Evolutionary conservation across 345 rosid species (phyloP), one percentile per base, ranked within the genome.

Genomic region (Eutrema yunnanense): DNA sequence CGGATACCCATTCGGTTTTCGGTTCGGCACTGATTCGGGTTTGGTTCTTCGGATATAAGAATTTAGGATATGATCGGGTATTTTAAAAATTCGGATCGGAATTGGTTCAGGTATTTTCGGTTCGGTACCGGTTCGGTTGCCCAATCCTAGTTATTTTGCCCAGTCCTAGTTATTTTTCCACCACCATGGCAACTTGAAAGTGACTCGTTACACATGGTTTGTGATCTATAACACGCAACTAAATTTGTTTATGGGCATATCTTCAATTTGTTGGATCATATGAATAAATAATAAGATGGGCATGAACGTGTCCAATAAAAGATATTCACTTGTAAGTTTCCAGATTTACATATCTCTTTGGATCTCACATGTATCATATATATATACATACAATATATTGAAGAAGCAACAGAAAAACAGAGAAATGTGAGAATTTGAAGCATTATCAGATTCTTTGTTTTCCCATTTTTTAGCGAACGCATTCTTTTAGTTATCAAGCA

Each of bases 181-280:
- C 19, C 11, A 22, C 9, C 1, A 22, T 72, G 8, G 63, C 71
- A 73, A 55, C 49, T 73, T 55, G 77, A 64, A 64, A 55, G 41
- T 53, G 42, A 62, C 43, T 72, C 5, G 55, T 62, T 62, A 62
- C 76, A 72, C 76, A 53, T 62, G 69, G 13, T 43, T 52, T 57
- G 29, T 52, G 53, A 72, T 72, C 46, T 54, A 54, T 46, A 37
- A 54, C 48, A 63, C 47, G 63, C 58, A 30, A 54, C 42, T 46
- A n/a, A 64, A 34, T 64, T 26, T 13, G 10, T 36, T 43, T 50
- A 55, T 64, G 58, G 58, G 71, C 77, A 9, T 55, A 73, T 64
- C 57, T 55, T 13, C 57, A 54, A 19, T 44, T 43, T 54, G 41
- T 54, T 55, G 50, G 65, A 55, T 73, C 65, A 32, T 53, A 42